Conservation (phyloP, 140 eudicot genomes). For the Oenanthe javanica region DNA sequence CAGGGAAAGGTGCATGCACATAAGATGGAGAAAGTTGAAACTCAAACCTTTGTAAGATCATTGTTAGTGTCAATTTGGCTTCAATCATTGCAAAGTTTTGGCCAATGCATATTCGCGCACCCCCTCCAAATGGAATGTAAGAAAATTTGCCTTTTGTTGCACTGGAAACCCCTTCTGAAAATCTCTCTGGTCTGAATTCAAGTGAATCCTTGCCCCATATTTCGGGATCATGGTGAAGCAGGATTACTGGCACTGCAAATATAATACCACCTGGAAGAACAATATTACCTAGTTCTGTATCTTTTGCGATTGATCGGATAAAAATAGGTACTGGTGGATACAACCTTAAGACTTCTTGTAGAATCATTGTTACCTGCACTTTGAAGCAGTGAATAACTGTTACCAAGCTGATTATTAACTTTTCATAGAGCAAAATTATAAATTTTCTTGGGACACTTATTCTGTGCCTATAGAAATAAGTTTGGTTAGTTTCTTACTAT, state of each 20-base stretch:
- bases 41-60: not conserved
- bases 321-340: not conserved
- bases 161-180: not conserved
- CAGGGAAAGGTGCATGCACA: constrained; percentile 2
- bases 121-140: constrained; percentile 11
- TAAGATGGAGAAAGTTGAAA: constrained; percentile 12
- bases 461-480: not conserved
- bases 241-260: constrained; percentile 15
- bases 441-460: not conserved
- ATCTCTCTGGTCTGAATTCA: constrained; percentile 10
- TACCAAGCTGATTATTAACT: not conserved
- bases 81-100: constrained; percentile 10
- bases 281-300: constrained; percentile 16
- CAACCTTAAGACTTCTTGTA: constrained; percentile 12
- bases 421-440: not conserved
- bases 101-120: constrained; percentile 11
- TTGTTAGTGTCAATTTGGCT: not conserved
- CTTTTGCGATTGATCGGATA: not conserved
- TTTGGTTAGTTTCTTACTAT: constrained; percentile 14
- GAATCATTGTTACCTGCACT: not conserved
- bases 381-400: not conserved
- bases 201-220: constrained; percentile 30
- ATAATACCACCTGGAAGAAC: constrained; percentile 6
- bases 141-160: not conserved
- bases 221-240: constrained; percentile 23